phyloP scores from a whole-genome alignment of 257 asterid species.

The Cinchona pubescens region DNA sequence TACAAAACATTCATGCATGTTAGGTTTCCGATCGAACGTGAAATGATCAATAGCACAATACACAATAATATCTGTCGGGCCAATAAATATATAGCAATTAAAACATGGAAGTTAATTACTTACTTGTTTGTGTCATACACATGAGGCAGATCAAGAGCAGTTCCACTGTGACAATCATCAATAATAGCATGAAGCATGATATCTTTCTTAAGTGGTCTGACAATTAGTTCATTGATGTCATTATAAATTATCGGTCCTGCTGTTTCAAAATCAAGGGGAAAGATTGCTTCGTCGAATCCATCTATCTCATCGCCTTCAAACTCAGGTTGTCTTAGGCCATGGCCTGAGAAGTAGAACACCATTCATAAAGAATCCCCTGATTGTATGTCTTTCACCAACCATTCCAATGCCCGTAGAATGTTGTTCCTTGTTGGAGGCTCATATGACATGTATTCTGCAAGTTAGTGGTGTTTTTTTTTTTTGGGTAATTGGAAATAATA shows the following conservation, averaged over 20 bases:
- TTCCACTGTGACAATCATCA: conserved; percentile 84
- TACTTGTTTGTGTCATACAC: conserved; percentile 44
- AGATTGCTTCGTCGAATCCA: conserved; percentile 49
- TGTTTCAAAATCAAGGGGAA: conserved; percentile 58
- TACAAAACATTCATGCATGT: too few species aligned
- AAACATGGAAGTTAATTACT: background rate
- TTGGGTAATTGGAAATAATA: background rate
- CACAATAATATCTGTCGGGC: background rate
- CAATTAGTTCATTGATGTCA: conserved; percentile 46
- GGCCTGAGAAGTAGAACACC: conserved; percentile 53
- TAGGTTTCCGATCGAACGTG: too few species aligned
- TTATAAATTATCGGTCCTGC: conserved; percentile 59
- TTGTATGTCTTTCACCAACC: conserved; percentile 33
- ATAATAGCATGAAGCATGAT: conserved; percentile 69
- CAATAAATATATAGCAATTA: background rate
- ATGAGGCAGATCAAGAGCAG: conserved; percentile 60
- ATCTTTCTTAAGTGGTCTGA: conserved; percentile 43
- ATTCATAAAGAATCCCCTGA: conserved; percentile 44
- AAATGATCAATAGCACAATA: too few species aligned
- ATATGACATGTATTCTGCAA: conserved; percentile 43
- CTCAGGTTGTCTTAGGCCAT: conserved; percentile 35
- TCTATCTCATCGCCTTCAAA: conserved; percentile 32
- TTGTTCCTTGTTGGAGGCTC: conserved; percentile 48
- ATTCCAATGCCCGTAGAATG: conserved; percentile 31
- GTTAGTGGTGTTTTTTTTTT: background rate